A percentile compares a stretch with the other conserved stretches of the same genome.
These are phyloP conservation scores for Euphorbia pulcherrima DNA, from an alignment of 345 rosid genomes.

Conservation along the genomic window DNA sequence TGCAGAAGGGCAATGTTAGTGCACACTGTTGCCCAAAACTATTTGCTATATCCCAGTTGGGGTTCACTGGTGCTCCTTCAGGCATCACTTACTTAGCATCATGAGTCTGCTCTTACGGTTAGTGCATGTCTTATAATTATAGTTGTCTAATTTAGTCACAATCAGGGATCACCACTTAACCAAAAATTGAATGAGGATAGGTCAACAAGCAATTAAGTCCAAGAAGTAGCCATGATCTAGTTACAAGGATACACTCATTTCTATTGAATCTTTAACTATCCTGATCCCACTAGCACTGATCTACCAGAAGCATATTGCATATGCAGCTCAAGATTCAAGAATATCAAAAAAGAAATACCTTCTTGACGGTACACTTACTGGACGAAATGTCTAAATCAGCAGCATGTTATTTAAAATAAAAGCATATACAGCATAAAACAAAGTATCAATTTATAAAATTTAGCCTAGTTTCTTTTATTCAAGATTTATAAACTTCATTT, in stretches of 20 bases:
- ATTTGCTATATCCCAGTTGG: not conserved
- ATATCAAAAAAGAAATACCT: not conserved
- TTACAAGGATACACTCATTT: not conserved
- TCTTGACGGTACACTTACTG: too few species aligned
- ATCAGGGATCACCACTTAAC: not conserved
- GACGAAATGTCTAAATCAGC: not conserved
- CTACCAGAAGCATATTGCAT: not conserved
- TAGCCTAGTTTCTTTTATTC: not conserved
- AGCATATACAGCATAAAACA: not conserved
- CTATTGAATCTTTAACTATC: not conserved
- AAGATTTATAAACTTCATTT: not conserved
- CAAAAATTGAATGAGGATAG: not conserved
- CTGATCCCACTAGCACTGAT: not conserved
- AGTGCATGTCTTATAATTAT: constrained; percentile 1
- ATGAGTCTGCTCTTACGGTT: not conserved
- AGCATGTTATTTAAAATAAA: not conserved
- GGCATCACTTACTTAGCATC: too few species aligned
- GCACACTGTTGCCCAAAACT: not conserved
- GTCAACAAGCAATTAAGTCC: not conserved
- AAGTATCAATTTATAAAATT: not conserved
- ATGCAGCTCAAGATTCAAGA: not conserved
- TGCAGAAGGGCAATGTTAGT: not conserved
- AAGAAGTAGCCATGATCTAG: not conserved
- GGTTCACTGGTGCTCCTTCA: not conserved
- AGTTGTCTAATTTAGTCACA: not conserved